Conservation (phyloP, 2,329 filamentous ascomycete genomes). For the Dothideomycetes sp. region DNA sequence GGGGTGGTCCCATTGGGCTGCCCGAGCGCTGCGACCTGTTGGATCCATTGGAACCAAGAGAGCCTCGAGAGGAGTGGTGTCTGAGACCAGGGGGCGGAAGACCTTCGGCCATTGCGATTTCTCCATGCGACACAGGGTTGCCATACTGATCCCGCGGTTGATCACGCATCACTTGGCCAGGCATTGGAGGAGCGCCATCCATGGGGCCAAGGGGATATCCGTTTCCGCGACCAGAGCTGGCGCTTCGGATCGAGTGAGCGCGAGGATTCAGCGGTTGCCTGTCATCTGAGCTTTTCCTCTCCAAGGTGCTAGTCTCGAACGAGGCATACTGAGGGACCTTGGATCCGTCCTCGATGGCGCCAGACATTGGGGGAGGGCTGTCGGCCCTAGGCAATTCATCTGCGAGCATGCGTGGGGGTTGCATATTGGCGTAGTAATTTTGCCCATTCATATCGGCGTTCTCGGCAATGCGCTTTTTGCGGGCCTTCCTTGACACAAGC, state of each 20-base stretch:
- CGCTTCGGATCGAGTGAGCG: conserved; percentile 44
- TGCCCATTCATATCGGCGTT: conserved; percentile 97
- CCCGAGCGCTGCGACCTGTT: conserved; percentile 13
- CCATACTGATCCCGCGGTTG: conserved; percentile 32
- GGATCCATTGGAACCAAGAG: conserved; percentile 26
- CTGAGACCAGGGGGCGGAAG: conserved; percentile 35
- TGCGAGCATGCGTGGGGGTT: conserved; percentile 27
- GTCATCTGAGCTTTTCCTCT: conserved; percentile 54
- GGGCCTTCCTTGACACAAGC: conserved; percentile 81
- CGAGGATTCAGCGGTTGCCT: conserved; percentile 57
- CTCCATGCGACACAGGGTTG: conserved; percentile 36
- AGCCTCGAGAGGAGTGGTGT: conserved; percentile 36
- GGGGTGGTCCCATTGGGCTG: conserved; percentile 16
- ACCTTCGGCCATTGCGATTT: conserved; percentile 11
- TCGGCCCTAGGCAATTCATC: conserved; percentile 34
- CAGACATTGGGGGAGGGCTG: conserved; percentile 40
- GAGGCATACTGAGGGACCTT: conserved; percentile 46
- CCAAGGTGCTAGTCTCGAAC: conserved; percentile 51
- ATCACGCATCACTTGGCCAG: conserved; percentile 35
- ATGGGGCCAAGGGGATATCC: conserved; percentile 22
- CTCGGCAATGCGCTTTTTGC: conserved; percentile 80
- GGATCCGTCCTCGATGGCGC: conserved; percentile 45
- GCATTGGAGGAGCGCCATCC: conserved; percentile 29
- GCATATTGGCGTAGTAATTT: conserved; percentile 60
- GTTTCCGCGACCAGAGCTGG: conserved; percentile 24